Percentiles rank a stretch among this genome's conserved stretches.
Conservation (phyloP, 2,329 filamentous ascomycete species). For the Fusarium penzigii region DNA sequence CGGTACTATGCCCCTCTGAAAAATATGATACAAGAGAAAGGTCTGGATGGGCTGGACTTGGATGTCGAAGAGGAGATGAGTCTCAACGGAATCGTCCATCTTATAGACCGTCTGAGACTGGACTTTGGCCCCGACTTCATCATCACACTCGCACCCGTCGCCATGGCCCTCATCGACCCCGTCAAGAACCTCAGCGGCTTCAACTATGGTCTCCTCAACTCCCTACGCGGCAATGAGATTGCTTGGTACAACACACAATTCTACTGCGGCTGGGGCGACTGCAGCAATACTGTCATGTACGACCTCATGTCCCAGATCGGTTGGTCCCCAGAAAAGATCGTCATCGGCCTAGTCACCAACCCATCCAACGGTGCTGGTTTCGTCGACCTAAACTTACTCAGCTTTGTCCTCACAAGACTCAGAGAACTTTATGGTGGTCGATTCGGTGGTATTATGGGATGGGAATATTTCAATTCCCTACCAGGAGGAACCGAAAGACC, state of each 20-base stretch:
- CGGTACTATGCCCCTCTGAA: constrained; percentile 70
- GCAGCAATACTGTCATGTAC: constrained; percentile 48
- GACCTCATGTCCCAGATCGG: constrained; percentile 58
- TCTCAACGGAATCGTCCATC: constrained; percentile 62
- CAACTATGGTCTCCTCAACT: constrained; percentile 74
- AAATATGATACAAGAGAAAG: constrained; percentile 61
- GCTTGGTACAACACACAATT: constrained; percentile 91
- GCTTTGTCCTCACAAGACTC: constrained; percentile 43
- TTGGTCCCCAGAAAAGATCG: constrained; percentile 72
- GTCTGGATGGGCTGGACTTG: constrained; percentile 71
- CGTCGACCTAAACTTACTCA: constrained; percentile 49
- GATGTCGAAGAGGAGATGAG: constrained; percentile 80
- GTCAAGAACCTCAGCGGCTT: constrained; percentile 75
- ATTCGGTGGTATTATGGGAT: constrained; percentile 90
- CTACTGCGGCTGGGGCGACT: constrained; percentile 83
- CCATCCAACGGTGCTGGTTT: constrained; percentile 67
- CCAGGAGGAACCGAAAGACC: constrained; percentile 64
- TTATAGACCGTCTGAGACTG: constrained; percentile 66
- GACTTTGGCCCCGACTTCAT: constrained; percentile 73
- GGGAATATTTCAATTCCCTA: constrained; percentile 89
- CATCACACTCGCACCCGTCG: constrained; percentile 81
- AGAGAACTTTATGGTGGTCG: constrained; percentile 52
- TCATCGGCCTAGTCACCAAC: constrained; percentile 80
- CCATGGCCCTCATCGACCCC: constrained; percentile 63
- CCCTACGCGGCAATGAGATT: constrained; percentile 64